Base-by-base conservation (phyloP, 768 basidiomycete genomes). In the Psilocybe azurescens region DNA sequence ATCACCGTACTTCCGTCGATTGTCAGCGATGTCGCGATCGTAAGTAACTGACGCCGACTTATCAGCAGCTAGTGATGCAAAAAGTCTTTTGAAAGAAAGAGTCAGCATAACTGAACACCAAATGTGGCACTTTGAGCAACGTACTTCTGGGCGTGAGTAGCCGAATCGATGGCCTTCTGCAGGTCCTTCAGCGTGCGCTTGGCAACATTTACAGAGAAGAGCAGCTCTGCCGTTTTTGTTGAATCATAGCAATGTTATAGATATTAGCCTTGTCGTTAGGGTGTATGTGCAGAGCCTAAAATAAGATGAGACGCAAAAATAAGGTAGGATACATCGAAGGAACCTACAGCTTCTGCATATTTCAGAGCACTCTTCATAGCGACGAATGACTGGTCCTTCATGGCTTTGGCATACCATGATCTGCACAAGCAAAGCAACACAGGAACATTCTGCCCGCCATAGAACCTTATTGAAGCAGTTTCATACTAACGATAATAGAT, bases 201-300 rank as follows among this genome's bases (percentile, higher is more conserved):
- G 29, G 86, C 79, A 1, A 89, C 83, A 1, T 83, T 81, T 28
- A 96, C 76, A 1, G 86, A 82, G 65, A 95, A 89, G 28, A 99
- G 77, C 77, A 98, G 83, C 73, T 98, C 97, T 0, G 94, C 93
- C 0, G 93, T 75, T 98, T 98, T 73, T 99, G 97, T 74, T 96
- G 90, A 36, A 99, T 95, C 91, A 99, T 96, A 58, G 97, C 96
- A 68, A 98, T 93, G 74, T 99, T 99, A 77, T 96, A 99, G 47
- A 94, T 63, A 54, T 91, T 88, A 3, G 94, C 92, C 71, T 96
- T 95, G 78, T 99, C 97, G 58, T 81, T 84, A 0, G 95, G 95
- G 65, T 91, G 88, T 5, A 95, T 75, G 65, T 93, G 90, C 14
- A 91, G 79, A 1, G 96, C 95, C 96, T 98, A 65, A 4, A 49